Evolutionary conservation across 441 rosid genomes (phyloP).

Genomic region (Erysimum pusillum): DNA sequence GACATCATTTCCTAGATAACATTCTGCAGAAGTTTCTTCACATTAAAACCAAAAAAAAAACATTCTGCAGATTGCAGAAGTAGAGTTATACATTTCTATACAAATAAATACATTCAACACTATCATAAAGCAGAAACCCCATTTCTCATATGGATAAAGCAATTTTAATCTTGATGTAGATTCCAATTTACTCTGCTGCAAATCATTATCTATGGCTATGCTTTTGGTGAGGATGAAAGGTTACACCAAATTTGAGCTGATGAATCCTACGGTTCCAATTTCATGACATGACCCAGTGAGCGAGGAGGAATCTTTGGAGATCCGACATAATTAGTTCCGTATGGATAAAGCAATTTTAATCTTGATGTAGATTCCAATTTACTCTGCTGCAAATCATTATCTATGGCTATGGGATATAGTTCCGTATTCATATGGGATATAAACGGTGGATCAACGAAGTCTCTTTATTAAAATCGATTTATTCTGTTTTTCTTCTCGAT

Average conservation of each 20-base stretch:
- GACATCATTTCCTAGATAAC: background rate
- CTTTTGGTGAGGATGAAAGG: background rate
- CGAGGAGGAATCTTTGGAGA: background rate
- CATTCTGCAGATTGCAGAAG: too few species aligned
- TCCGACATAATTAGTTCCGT: background rate
- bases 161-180: background rate
- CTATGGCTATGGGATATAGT: too few species aligned
- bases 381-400: too few species aligned
- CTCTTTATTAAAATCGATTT: too few species aligned
- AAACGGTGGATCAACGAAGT: too few species aligned
- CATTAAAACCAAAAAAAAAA: too few species aligned
- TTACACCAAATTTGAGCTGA: conserved; percentile 6
- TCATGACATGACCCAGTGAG: background rate
- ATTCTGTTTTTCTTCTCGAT: too few species aligned
- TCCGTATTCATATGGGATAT: too few species aligned
- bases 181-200: conserved; percentile 3
- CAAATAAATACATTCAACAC: background rate
- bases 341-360: background rate
- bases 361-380: background rate
- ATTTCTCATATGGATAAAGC: background rate
- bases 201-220: background rate
- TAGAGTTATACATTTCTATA: background rate
- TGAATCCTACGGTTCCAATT: background rate
- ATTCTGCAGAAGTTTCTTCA: background rate
- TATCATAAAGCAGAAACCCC: background rate